A percentile compares a stretch with the other conserved stretches of the same genome.
Conservation (phyloP, 441 rosid species). For the Caryocar brasiliense region DNA sequence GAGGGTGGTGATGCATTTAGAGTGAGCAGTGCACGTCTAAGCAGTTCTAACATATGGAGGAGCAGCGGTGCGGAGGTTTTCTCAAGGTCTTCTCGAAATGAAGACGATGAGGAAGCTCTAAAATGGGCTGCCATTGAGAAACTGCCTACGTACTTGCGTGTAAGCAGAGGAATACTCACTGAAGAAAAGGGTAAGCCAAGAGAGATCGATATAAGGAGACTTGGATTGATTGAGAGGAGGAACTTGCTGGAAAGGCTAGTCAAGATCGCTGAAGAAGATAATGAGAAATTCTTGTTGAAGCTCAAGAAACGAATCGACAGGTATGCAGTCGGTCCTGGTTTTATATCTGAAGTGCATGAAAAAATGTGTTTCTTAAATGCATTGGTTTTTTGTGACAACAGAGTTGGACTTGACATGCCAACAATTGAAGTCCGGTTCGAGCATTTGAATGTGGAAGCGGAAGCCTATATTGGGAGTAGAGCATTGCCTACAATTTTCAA, state of each 20-base stretch:
- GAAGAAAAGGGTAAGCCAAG: constrained; percentile 14
- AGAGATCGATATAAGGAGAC: constrained; percentile 36
- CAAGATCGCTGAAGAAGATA: constrained; percentile 43
- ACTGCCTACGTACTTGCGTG: constrained; percentile 54
- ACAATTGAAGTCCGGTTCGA: constrained; percentile 60
- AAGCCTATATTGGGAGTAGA: constrained; percentile 48
- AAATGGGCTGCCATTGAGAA: constrained; percentile 66
- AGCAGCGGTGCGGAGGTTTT: constrained; percentile 22
- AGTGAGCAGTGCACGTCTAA: constrained; percentile 19
- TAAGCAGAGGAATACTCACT: constrained; percentile 47
- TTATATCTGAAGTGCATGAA: neutral
- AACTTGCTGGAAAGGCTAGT: constrained; percentile 41
- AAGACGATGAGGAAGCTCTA: constrained; percentile 62
- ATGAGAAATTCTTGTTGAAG: constrained; percentile 50
- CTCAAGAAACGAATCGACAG: constrained; percentile 54
- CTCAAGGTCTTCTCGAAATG: constrained; percentile 35
- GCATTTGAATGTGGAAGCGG: constrained; percentile 49
- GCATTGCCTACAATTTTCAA: constrained; percentile 51
- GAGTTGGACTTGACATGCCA: constrained; percentile 57
- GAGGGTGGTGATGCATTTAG: constrained; percentile 18
- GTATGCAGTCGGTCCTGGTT: constrained; percentile 15
- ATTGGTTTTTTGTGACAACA: constrained; percentile 1
- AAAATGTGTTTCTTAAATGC: neutral
- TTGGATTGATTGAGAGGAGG: constrained; percentile 42
- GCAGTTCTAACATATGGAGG: constrained; percentile 27